phyloP scores from a whole-genome alignment of 2,329 filamentous ascomycete species.

The Scorias spongiosa region DNA sequence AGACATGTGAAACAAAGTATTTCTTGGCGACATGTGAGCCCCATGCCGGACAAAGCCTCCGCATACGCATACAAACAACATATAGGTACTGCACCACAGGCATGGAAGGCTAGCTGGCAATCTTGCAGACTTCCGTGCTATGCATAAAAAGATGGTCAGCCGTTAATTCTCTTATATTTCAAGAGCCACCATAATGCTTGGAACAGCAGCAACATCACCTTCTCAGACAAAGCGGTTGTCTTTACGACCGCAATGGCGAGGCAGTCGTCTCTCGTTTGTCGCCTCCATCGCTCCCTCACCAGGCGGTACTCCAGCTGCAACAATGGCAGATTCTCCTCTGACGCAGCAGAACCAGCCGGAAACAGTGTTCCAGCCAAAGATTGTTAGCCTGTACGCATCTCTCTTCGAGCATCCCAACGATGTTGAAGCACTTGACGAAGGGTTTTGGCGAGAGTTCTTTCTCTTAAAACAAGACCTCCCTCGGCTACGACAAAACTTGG shows the following conservation, averaged over 20 bases:
- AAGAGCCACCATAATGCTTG: too few species aligned
- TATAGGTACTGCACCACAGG: too few species aligned
- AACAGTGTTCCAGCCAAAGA: slow-evolving; percentile 84
- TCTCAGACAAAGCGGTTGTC: slow-evolving; percentile 5
- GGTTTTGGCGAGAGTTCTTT: slow-evolving; percentile 96
- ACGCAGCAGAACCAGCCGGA: slow-evolving; percentile 73
- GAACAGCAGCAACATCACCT: background rate
- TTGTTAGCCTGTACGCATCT: slow-evolving; percentile 74
- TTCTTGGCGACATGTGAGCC: too few species aligned
- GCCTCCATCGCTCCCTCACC: slow-evolving; percentile 3
- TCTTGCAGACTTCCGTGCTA: too few species aligned
- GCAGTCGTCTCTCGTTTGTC: slow-evolving; percentile 7
- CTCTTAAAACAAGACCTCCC: slow-evolving; percentile 64
- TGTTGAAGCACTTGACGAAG: slow-evolving; percentile 58
- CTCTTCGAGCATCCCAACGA: slow-evolving; percentile 58
- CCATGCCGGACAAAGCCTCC: too few species aligned
- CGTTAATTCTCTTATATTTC: too few species aligned
- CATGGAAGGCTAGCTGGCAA: too few species aligned
- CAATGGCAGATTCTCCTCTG: slow-evolving; percentile 80
- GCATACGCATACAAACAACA: too few species aligned
- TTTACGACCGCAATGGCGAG: slow-evolving; percentile 7
- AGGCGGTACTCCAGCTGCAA: background rate
- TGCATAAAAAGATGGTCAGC: too few species aligned
- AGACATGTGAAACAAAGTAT: too few species aligned
- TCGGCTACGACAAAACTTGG: slow-evolving; percentile 53